A percentile compares a stretch with the other conserved stretches of the same genome.
These are phyloP conservation scores for Casuarina glauca DNA, from an alignment of 306 rosid species.

Conservation along the genomic window DNA sequence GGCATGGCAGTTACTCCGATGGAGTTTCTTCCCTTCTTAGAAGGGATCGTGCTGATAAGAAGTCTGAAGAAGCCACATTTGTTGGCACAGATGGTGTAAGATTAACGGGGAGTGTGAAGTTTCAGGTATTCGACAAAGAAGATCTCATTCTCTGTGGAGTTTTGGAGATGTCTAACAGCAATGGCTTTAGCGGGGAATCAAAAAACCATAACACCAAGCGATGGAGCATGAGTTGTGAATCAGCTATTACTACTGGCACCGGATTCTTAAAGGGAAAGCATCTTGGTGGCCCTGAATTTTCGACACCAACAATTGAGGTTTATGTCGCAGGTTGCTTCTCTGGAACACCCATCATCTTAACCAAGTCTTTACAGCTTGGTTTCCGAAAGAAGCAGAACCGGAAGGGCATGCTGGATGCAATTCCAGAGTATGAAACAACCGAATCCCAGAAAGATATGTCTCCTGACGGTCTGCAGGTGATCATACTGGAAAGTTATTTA, in stretches of 20 bases:
- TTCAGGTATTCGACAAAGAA: slow-evolving; percentile 73
- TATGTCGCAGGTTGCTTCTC: slow-evolving; percentile 85
- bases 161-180: slow-evolving; percentile 66
- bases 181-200: slow-evolving; percentile 55
- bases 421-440: slow-evolving; percentile 74
- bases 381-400: slow-evolving; percentile 58
- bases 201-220: slow-evolving; percentile 39
- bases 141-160: slow-evolving; percentile 72
- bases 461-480: slow-evolving; percentile 64
- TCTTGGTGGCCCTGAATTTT: slow-evolving; percentile 41
- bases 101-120: slow-evolving; percentile 71
- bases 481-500: slow-evolving; percentile 5
- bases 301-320: slow-evolving; percentile 73
- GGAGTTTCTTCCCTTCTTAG: slow-evolving; percentile 77
- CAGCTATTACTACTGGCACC: slow-evolving; percentile 45
- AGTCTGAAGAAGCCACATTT: slow-evolving; percentile 82
- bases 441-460: slow-evolving; percentile 54
- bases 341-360: slow-evolving; percentile 73
- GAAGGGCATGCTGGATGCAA: slow-evolving; percentile 61
- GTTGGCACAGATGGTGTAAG: slow-evolving; percentile 83
- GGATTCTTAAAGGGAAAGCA: slow-evolving; percentile 72
- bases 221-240: slow-evolving; percentile 82
- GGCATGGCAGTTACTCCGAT: slow-evolving; percentile 58
- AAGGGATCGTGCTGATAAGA: slow-evolving; percentile 83
- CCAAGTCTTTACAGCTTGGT: slow-evolving; percentile 67